Base-by-base conservation (phyloP, 2,329 filamentous ascomycete species). In the Exophiala lecanii-corni region DNA sequence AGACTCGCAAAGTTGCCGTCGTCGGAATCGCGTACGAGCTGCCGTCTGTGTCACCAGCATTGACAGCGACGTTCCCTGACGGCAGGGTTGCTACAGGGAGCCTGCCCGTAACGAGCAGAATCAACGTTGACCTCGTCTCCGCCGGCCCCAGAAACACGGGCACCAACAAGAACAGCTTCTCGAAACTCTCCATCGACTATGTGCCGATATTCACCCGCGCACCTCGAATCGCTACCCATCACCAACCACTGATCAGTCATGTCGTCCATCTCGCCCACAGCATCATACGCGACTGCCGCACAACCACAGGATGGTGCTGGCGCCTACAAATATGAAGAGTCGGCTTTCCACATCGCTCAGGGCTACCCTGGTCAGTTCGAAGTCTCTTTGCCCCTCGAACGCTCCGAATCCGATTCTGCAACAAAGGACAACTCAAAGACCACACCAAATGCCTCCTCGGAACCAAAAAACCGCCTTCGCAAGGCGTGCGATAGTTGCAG, bases 401-500 rank as follows among this genome's bases (percentile, higher is more conserved):
- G 49, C 12, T 19, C 43, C 2, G 50, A 49, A 3, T 31, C 42
- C 9, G 43, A 41, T 34, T 15, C 46, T 4, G 30, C 30, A 26
- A 31, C 36, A 2, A 36, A 30, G 34, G 45, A 52, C 21, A 21
- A 18, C 12, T 33, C 43, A 17, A 47, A 44, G 32, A 17, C 36
- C 16, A 43, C 45, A 34, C 26, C 36, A 5, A 36, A 44, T 28
- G 39, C 34, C n/a, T 44, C 41, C 5, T 50, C 51, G 15, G 54
- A 54, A 28, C 49, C 50, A n/a, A 56, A 65, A 59, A 62, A 61
- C 35, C 60, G 72, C 49, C 56, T 74, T 53, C 65, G 68, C 43
- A 74, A 73, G 60, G 72, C 72, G 38, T 75, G 72, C 59, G 72
- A 75, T 59, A 71, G 69, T 47, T 75, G 72, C 49, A 73, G 70